Conservation (phyloP, 2,329 filamentous ascomycete species). For the Rugonectria rugulosa region DNA sequence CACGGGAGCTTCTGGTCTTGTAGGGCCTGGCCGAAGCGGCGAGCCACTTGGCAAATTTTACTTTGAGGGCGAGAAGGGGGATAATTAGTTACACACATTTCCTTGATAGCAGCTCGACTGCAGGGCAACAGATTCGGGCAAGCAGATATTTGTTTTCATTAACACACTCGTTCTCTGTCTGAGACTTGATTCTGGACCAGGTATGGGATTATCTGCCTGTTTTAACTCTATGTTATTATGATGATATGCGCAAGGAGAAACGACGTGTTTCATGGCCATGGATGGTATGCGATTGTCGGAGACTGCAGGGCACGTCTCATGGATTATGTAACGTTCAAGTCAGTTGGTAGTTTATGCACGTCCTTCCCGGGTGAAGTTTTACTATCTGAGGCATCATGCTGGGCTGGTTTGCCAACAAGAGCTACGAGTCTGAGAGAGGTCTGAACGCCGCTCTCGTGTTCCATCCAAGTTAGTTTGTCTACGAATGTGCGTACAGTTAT, state of each 20-base stretch:
- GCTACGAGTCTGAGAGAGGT: too few species aligned
- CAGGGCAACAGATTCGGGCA: conserved; percentile 6
- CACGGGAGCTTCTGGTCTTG: conserved; percentile 48
- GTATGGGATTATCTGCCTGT: conserved; percentile 10
- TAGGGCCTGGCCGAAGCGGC: conserved; percentile 53
- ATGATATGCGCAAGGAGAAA: neutral
- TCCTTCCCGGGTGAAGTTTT: neutral
- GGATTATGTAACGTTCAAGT: conserved; percentile 4
- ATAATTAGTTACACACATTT: conserved; percentile 15
- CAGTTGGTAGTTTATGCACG: neutral
- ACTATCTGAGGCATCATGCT: neutral
- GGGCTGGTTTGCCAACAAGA: too few species aligned
- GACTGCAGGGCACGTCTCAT: neutral
- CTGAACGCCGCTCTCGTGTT: too few species aligned
- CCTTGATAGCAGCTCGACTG: conserved; percentile 6
- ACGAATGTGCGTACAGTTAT: too few species aligned
- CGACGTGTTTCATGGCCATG: neutral
- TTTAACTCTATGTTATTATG: neutral
- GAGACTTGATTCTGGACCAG: conserved; percentile 2
- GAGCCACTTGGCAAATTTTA: conserved; percentile 65
- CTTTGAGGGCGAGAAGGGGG: conserved; percentile 57
- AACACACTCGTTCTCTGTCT: conserved; percentile 4
- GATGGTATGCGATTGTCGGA: neutral
- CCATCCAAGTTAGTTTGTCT: too few species aligned
- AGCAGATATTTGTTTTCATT: neutral